Evolutionary conservation across 768 basidiomycete genomes (phyloP), one percentile per base, ranked within the genome.

Genomic region (Mycena leptocephala): DNA sequence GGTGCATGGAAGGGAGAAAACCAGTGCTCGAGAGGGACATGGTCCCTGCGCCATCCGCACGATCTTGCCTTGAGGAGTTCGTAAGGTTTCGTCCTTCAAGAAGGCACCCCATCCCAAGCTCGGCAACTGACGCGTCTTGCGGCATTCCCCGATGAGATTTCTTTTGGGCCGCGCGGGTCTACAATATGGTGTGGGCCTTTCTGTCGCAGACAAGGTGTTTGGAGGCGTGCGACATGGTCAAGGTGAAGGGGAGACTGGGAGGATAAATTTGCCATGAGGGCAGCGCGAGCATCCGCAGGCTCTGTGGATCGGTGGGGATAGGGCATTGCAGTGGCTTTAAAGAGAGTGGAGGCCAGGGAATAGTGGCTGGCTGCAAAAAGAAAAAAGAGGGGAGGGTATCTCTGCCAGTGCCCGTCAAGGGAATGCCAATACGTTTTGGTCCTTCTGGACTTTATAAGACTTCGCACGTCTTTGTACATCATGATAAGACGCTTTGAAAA

Each of bases 71-170:
- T 76, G 28, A 1, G 35, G 35, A 9, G 32, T 66, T 3, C 56
- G 64, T 26, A 76, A 53, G 1, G 70, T 72, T 35, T 76, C 75
- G 64, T 67, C 70, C 51, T 76, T 76, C 55, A 76, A 28, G 32
- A 76, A 72, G 1, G 75, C 75, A 9, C 75, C 70, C 63, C 70
- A 67, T n/a, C 70, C 75, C 33, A 72, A 41, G 26, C 30, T 48
- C 26, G 71, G 62, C 9, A 10, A 24, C 2, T 37, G 24, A 10
- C 64, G 69, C 32, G 32, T 32, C 64, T 55, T 53, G 70, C 64
- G 75, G 28, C 70, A 71, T 53, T 67, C 48, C 11, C 28, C 46
- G 35, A 10, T 18, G 4, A 39, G 48, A 20, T 32, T 48, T 39
- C 37, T 53, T 53, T 35, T 72, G 6, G 75, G 53, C 5, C 20